A percentile compares a stretch with the other conserved stretches of the same genome.
Conservation (phyloP, 495 filamentous ascomycete species). For the Rostrohypoxylon terebratum region DNA sequence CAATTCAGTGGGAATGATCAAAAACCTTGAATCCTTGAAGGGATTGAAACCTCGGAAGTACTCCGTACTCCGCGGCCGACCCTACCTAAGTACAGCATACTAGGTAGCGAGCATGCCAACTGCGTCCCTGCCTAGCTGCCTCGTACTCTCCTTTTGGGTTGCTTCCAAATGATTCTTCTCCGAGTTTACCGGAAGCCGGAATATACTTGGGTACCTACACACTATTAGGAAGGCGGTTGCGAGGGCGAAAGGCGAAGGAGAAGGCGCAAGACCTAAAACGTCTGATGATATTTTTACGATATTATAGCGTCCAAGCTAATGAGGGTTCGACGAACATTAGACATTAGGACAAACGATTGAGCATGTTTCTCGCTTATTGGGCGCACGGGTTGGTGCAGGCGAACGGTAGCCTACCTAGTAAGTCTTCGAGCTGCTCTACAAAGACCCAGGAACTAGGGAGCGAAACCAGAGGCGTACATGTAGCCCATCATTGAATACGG, state of each 20-base stretch:
- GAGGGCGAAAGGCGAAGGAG: background rate
- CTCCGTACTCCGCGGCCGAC: conserved; percentile 8
- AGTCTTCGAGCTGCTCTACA: background rate
- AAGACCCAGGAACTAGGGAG: conserved; percentile 13
- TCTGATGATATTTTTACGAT: background rate
- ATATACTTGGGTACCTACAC: background rate
- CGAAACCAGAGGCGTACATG: conserved; percentile 14
- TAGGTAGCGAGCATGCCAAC: background rate
- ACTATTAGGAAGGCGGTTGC: no score
- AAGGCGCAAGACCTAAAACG: background rate
- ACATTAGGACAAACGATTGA: background rate
- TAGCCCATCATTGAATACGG: conserved; percentile 32
- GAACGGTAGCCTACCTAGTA: background rate
- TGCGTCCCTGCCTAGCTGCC: no score
- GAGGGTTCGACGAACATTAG: no score
- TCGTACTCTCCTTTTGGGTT: background rate
- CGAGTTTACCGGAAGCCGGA: background rate
- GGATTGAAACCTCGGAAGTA: conserved; percentile 14
- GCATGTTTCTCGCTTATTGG: background rate
- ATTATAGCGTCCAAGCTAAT: background rate
- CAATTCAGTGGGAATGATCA: background rate
- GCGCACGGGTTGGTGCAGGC: background rate
- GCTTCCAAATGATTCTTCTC: background rate
- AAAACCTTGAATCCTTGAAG: background rate
- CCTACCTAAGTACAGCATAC: no score